Base-by-base conservation (phyloP, 2,329 filamentous ascomycete genomes). In the Ceratocystis papillata region DNA sequence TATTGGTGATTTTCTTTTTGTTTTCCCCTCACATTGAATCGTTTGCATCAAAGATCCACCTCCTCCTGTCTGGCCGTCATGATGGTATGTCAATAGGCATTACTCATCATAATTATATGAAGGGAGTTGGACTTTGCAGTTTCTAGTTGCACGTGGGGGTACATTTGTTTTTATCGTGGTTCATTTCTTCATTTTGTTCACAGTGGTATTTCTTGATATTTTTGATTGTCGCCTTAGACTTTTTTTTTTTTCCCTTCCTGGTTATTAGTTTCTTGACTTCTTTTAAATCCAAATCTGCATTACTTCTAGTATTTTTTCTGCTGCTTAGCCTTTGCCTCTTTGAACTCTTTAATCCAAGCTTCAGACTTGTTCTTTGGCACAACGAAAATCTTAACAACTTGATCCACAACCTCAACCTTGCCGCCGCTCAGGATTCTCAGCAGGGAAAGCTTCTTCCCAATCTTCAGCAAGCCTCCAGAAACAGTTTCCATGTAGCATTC, bases 401-500 rank as follows among this genome's bases (percentile, higher is more conserved):
- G 88, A 76, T 99, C 93, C 60, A 96, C 85, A 8, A 99, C 81
- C 76, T 96, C 92, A 5, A 95, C 84, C 72, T 88, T 91, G 5
- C 89, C 90, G 7, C 83, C 84, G 7, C 80, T 80, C 69, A 97
- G 76, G 37, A 93, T 82, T 77, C 90, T 89, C 63, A 90, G 75
- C 70, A 97, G 75, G 22, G 84, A 79, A 69, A 94, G 81, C 73
- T 93, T 94, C 81, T 89, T 92, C 61, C 94, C 93, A 25, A 92
- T 86, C 78, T 96, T 96, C 72, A 96, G 84, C 71, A 99, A 75
- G 0, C 92, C 91, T 0, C 91, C 91, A 0, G 80, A 78, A 3
- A 77, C 76, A 0, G 91, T 97, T 78, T 96, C 91, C 79, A 96
- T 87, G 75, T 90, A 97, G 72, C 90, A 94, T 70, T 96, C 91